Base-by-base conservation (phyloP, 2,329 filamentous ascomycete genomes). In the Alternaria gaisen region DNA sequence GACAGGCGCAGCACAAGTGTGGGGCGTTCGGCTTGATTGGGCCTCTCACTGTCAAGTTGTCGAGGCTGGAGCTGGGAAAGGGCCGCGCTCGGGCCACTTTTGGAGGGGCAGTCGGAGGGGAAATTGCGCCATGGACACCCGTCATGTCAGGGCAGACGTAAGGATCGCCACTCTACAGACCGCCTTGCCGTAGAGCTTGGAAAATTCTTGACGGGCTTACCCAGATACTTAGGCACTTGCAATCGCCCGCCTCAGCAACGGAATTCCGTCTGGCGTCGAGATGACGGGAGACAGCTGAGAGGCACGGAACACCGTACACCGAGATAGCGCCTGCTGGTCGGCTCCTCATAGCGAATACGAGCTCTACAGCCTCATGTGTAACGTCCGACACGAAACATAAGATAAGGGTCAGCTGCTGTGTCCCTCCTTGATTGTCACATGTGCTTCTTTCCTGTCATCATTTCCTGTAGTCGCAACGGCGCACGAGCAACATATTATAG, bases 71-170 rank as follows among this genome's bases (percentile, higher is more conserved):
- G 38, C 40, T 41, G 40, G 55, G 22, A 47, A 60, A 41, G 18
- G 59, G 41, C 34, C 56, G 36, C 48, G 62, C 58, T 54, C 59
- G 55, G 60, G 58, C 60, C 54, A 60, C 12, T 3, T 42, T 53
- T 64, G 53, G 64, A 63, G 62, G 64, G 62, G 60, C 51, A 42
- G 11, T 22, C 55, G 61, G 61, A 61, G 58, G 61, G 61, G 58
- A 46, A 61, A 44, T 50, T 50, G 56, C 55, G 52, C 52, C 34
- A 46, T 47, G 34, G 40, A 40, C 42, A n/a, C 56, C 22, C 38
- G 28, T 14, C 42, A 54, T 62, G 56, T 47, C 60, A 63, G 60
- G 60, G 56, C 60, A 60, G 26, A 62, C 41, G 44, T 55, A 48
- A 47, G 36, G 20, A 42, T 54, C 36, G 36, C 38, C 42, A 22